A percentile compares a stretch with the other conserved stretches of the same genome.
Conservation (phyloP, 768 basidiomycete genomes). For the Lactarius hatsudake region DNA sequence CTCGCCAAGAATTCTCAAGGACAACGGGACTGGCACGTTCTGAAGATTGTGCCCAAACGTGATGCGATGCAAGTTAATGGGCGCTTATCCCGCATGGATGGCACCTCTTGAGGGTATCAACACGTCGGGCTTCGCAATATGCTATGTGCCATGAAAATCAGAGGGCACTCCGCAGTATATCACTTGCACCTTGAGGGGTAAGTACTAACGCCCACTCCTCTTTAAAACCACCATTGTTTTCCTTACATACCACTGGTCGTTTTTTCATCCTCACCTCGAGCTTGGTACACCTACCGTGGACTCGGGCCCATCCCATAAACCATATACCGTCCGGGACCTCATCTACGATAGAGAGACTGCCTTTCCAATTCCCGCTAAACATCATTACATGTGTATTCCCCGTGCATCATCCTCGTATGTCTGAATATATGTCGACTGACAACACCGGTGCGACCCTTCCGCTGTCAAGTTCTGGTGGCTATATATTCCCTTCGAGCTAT, state of each 20-base stretch:
- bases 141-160: background rate
- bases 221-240: background rate
- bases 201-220: background rate
- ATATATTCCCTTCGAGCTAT: background rate
- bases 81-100: background rate
- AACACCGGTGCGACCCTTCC: background rate
- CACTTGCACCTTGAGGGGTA: background rate
- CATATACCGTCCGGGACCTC: background rate
- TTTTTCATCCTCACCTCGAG: background rate
- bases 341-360: background rate
- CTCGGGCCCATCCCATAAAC: background rate
- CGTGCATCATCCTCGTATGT: background rate
- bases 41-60: background rate
- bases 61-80: background rate
- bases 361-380: background rate
- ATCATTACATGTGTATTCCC: background rate
- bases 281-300: background rate
- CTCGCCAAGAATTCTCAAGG: background rate
- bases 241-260: background rate
- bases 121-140: background rate
- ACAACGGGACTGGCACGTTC: background rate
- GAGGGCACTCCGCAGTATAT: background rate
- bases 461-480: background rate
- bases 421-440: background rate
- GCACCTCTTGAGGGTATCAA: background rate